Percentiles rank a stretch among this genome's conserved stretches.
phyloP scores from a whole-genome alignment of 108 stramenopile species.

The Aurantiochytrium sp. region DNA sequence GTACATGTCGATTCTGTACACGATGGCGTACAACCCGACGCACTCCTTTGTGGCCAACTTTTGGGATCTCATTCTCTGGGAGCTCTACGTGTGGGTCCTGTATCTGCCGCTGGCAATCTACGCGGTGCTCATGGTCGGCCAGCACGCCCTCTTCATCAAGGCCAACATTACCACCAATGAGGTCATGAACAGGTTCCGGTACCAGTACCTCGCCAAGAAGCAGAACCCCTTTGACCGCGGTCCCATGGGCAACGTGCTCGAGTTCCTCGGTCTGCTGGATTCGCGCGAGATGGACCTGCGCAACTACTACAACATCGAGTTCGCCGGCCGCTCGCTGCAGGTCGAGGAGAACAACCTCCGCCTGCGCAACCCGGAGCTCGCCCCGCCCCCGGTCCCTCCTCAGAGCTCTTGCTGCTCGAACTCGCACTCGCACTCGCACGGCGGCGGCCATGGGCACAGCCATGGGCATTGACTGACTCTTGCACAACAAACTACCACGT shows the following conservation, averaged over 20 bases:
- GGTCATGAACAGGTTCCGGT: slow-evolving; percentile 69
- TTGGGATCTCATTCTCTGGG: neutral
- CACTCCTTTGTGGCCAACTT: neutral
- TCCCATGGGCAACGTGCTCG: slow-evolving; percentile 50
- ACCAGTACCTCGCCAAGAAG: slow-evolving; percentile 66
- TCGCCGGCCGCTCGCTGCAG: neutral
- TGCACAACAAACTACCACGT: too few species aligned
- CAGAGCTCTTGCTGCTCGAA: neutral
- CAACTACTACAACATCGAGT: slow-evolving; percentile 28
- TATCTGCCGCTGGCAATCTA: slow-evolving; percentile 47
- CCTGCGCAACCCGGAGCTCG: neutral
- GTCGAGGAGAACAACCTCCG: slow-evolving; percentile 11
- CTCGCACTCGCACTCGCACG: neutral
- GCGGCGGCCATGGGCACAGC: neutral
- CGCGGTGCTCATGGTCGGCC: slow-evolving; percentile 55
- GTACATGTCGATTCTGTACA: neutral
- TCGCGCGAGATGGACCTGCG: neutral
- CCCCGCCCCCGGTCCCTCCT: neutral
- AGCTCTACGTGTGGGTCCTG: neutral
- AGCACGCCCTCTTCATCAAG: slow-evolving; percentile 77
- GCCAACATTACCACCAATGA: slow-evolving; percentile 92
- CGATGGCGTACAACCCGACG: neutral
- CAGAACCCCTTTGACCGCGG: slow-evolving; percentile 82
- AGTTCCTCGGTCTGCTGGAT: slow-evolving; percentile 26
- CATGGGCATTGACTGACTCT: neutral